These are phyloP conservation scores for Xylaria sp. DNA, from an alignment of 2,329 filamentous ascomycete genomes.

Conservation along the genomic window DNA sequence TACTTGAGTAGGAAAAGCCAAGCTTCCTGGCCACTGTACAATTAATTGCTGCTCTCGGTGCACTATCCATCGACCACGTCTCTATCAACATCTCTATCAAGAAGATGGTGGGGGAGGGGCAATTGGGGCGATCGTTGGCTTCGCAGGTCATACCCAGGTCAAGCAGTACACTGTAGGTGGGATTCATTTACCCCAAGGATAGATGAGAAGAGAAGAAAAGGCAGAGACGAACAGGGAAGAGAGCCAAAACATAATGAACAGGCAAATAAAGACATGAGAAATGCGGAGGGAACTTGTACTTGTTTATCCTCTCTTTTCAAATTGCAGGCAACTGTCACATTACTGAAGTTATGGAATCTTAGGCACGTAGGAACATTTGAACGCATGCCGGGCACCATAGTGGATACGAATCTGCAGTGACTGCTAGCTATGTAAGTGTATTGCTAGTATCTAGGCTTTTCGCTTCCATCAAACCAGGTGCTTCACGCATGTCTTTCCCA, in stretches of 20 bases:
- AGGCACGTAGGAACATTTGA: slow-evolving; percentile 7
- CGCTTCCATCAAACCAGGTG: background rate
- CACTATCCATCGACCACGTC: background rate
- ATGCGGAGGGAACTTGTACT: background rate
- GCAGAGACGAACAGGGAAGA: background rate
- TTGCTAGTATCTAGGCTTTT: background rate
- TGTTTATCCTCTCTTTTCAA: too few species aligned
- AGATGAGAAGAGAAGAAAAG: background rate
- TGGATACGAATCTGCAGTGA: background rate
- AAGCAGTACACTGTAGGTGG: background rate
- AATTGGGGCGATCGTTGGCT: too few species aligned
- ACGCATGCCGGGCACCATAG: slow-evolving; percentile 3
- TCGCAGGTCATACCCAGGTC: background rate
- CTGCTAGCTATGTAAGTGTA: background rate
- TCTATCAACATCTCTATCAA: background rate
- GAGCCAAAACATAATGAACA: background rate
- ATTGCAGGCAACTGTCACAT: background rate
- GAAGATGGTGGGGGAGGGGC: background rate
- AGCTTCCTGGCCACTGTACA: background rate
- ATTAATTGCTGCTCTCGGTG: background rate
- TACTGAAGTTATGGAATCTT: background rate
- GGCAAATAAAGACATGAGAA: slow-evolving; percentile 13
- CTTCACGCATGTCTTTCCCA: background rate
- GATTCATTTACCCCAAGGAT: background rate
- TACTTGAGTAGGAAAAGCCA: background rate